Evolutionary conservation across 2,329 filamentous ascomycete species (phyloP).

Genomic region (Podosphaera fusca): DNA sequence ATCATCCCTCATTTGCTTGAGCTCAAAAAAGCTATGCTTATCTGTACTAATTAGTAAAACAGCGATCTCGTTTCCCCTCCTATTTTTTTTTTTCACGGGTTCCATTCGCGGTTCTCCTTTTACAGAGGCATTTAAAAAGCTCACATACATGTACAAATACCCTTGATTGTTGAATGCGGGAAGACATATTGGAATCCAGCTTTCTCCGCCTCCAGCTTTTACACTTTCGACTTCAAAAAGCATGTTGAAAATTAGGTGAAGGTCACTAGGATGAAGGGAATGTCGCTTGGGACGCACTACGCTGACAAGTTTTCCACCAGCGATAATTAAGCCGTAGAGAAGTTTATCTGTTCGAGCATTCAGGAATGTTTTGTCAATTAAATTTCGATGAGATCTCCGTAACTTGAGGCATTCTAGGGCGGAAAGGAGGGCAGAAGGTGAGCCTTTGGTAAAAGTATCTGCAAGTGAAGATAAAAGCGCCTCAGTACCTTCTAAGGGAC

Average conservation of each 20-base stretch:
- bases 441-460: conserved; percentile 84
- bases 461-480: conserved; percentile 73
- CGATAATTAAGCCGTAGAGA: conserved; percentile 82
- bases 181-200: conserved; percentile 89
- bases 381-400: conserved; percentile 62
- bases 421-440: conserved; percentile 67
- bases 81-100: conserved; percentile 18
- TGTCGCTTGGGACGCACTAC: conserved; percentile 87
- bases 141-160: conserved; percentile 98
- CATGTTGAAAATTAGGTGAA: conserved; percentile 98
- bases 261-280: conserved; percentile 80
- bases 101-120: conserved; percentile 18
- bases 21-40: conserved; percentile 78
- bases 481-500: conserved; percentile 79
- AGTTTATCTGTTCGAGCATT: conserved; percentile 56
- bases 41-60: conserved; percentile 81
- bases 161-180: conserved; percentile 94
- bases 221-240: conserved; percentile 86
- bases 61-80: conserved; percentile 57
- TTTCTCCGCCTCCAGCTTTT: conserved; percentile 80
- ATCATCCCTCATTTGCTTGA: conserved; percentile 49
- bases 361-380: conserved; percentile 71
- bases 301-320: conserved; percentile 77
- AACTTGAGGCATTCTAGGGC: conserved; percentile 85
- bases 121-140: conserved; percentile 49